phyloP scores from a whole-genome alignment of 495 filamentous ascomycete genomes.

The Oidiodendron maius region DNA sequence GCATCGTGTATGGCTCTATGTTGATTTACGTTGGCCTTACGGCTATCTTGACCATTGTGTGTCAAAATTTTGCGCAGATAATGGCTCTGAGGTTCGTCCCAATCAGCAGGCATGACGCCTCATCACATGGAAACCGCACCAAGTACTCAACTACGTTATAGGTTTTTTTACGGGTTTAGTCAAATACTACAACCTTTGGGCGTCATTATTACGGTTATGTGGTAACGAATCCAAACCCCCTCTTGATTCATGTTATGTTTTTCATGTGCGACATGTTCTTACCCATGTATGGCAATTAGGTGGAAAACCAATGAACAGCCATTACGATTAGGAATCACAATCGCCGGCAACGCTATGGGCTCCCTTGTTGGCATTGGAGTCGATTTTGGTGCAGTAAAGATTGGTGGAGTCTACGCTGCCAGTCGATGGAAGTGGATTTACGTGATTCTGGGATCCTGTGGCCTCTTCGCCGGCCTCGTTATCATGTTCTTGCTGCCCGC shows the following conservation, averaged over 20 bases:
- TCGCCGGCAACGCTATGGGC: background rate
- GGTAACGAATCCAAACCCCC: no score
- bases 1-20: background rate
- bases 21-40: background rate
- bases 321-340: background rate
- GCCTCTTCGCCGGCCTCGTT: background rate
- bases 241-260: no score
- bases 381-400: background rate
- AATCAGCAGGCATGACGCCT: background rate
- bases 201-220: constrained; percentile 5
- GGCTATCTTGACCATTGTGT: background rate
- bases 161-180: constrained; percentile 2
- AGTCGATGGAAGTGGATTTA: constrained; percentile 7
- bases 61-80: background rate
- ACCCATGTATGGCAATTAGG: no score
- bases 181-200: background rate
- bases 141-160: no score
- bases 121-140: background rate
- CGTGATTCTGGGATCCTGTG: background rate
- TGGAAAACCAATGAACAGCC: constrained; percentile 3
- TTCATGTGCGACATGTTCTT: background rate
- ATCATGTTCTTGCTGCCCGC: constrained; percentile 1
- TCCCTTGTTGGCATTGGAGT: background rate
- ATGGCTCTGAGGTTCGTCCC: background rate
- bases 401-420: background rate